Conservation (phyloP, 2,329 filamentous ascomycete genomes). For the Microcera coccophila region DNA sequence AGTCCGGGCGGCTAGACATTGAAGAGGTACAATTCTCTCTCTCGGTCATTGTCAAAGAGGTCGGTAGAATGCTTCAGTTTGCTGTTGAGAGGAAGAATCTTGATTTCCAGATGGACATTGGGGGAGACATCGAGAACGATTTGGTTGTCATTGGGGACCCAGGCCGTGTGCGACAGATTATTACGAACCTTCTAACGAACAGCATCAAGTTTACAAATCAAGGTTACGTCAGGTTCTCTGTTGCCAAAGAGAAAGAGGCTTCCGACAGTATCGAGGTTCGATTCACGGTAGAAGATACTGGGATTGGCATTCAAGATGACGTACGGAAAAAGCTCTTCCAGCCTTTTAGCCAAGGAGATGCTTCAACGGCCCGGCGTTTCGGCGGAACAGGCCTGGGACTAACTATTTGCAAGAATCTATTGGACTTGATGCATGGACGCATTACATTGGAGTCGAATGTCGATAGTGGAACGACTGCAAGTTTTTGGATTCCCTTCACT, state of each 20-base stretch:
- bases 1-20: conserved; percentile 71
- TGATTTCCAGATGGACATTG: conserved; percentile 63
- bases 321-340: conserved; percentile 70
- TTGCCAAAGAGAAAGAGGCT: conserved; percentile 60
- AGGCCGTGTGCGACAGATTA: conserved; percentile 76
- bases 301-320: conserved; percentile 77
- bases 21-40: conserved; percentile 78
- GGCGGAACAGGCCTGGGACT: conserved; percentile 74
- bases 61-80: conserved; percentile 83
- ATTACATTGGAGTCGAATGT: conserved; percentile 66
- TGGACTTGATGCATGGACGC: conserved; percentile 75
- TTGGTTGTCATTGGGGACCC: conserved; percentile 84
- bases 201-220: conserved; percentile 71
- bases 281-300: conserved; percentile 72
- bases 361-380: conserved; percentile 73
- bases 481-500: conserved; percentile 73
- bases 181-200: conserved; percentile 75
- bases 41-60: conserved; percentile 69
- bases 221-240: conserved; percentile 64
- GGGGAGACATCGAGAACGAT: conserved; percentile 59
- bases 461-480: conserved; percentile 67
- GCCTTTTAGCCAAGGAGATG: conserved; percentile 78
- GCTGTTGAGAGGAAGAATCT: conserved; percentile 77
- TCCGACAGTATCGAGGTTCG: conserved; percentile 62
- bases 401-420: conserved; percentile 75